Base-by-base conservation (phyloP, 129 eudicot genomes). In the Saposhnikovia divaricata region DNA sequence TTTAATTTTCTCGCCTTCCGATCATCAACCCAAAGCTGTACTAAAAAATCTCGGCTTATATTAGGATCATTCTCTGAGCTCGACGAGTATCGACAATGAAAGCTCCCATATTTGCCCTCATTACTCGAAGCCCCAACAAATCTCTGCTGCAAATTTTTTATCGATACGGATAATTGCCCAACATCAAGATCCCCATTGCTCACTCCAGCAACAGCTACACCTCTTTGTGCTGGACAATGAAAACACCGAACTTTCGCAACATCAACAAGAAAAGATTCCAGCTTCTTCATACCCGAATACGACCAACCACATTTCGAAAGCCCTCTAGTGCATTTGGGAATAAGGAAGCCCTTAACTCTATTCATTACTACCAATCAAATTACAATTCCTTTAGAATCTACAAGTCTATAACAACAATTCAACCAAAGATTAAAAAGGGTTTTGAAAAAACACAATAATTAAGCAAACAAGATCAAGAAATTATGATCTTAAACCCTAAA, bases 1-100 rank as follows among this genome's bases (percentile, higher is more conserved):
- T 34, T 59, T 45, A 63, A 50, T 76, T 42, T 85, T 45, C 78
- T 74, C 86, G 79, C 63, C 81, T 90, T 88, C 80, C 34, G 86
- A 80, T 96, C 98, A 72, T 86, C 86, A 53, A 81, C 82, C 99
- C 98, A 90, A 72, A 96, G 88, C 74, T 86, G 84, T 28, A 83
- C 93, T 79, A 96, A 84, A 85, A 90, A 92, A 63, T 96, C 97
- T 75, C 99, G 85, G 81, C 79, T 88, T 86, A 96, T 80, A 40
- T 72, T 77, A 34, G 95, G 86, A 23, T 88, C 89, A 76, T 82
- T 82, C 77, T 61, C 80, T 75, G 75, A 13, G 12, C 76, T 80
- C 63, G 81, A 89, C 72, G 77, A 81, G 85, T 78, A 89, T 69
- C 51, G 72, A 61, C 85, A 46, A 50, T 71, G 76, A 25, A 72